Conservation (phyloP, 768 basidiomycete species). For the Lyophyllum decastes region DNA sequence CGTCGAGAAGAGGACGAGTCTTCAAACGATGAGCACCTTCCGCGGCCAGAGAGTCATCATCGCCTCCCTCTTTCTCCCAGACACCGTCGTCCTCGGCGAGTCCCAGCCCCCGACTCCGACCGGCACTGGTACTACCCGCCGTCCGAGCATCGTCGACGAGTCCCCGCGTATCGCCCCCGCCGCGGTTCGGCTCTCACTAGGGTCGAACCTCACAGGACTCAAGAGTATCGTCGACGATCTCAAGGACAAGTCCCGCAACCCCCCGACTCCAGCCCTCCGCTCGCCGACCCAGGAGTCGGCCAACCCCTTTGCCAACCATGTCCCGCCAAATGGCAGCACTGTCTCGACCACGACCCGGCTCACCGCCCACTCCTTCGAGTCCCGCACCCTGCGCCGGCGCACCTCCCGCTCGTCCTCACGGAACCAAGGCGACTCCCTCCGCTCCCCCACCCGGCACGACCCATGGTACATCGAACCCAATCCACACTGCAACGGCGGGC, state of each 20-base stretch:
- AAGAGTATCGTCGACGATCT: conserved; percentile 81
- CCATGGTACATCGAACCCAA: conserved; percentile 56
- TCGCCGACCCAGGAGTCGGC: conserved; percentile 44
- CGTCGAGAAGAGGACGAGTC: background rate
- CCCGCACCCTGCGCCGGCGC: conserved; percentile 46
- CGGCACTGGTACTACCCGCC: conserved; percentile 17
- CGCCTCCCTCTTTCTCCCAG: conserved; percentile 84
- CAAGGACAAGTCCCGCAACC: conserved; percentile 52
- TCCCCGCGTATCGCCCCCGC: conserved; percentile 18
- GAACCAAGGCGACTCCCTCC: conserved; percentile 22
- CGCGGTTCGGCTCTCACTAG: conserved; percentile 24
- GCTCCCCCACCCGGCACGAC: conserved; percentile 20
- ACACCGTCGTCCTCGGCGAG: conserved; percentile 65
- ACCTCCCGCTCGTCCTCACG: conserved; percentile 54
- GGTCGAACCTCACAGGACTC: conserved; percentile 35
- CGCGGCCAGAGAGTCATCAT: conserved; percentile 75
- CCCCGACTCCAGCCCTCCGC: conserved; percentile 37
- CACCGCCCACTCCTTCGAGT: conserved; percentile 6
- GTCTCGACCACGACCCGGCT: conserved; percentile 6
- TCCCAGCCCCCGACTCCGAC: conserved; percentile 54
- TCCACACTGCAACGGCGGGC: conserved; percentile 77
- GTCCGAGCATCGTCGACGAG: conserved; percentile 16
- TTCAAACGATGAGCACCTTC: conserved; percentile 60
- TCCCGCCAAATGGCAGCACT: conserved; percentile 25
- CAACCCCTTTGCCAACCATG: conserved; percentile 61